A percentile compares a stretch with the other conserved stretches of the same genome.
These are phyloP conservation scores for Kazachstania sp. DNA, from an alignment of 1,139 yeast species.

Conservation along the genomic window DNA sequence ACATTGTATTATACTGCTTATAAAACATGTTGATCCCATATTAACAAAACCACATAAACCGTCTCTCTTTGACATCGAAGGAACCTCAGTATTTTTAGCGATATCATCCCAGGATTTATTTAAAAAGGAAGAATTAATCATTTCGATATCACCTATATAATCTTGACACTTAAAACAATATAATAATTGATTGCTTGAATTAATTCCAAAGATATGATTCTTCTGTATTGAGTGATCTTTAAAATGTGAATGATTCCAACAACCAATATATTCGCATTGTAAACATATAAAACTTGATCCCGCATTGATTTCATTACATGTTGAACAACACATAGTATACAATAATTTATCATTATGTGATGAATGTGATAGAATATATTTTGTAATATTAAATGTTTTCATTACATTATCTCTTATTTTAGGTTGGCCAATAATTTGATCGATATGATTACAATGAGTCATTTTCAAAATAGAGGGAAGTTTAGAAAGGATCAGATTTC, in stretches of 20 bases:
- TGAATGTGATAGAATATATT: conserved; percentile 20
- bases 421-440: conserved; percentile 22
- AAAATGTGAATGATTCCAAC: conserved; percentile 53
- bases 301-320: conserved; percentile 32
- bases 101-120: conserved; percentile 27
- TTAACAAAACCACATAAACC: conserved; percentile 85
- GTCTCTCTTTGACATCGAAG: conserved; percentile 52
- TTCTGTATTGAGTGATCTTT: conserved; percentile 49
- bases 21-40: conserved; percentile 94
- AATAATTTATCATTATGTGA: conserved; percentile 15
- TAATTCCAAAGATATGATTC: conserved; percentile 64
- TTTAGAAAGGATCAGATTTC: too few relatives aligned
- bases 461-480: too few relatives aligned
- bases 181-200: conserved; percentile 41
- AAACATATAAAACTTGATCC: conserved; percentile 60
- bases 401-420: conserved; percentile 23
- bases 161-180: conserved; percentile 74
- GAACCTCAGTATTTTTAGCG: conserved; percentile 36
- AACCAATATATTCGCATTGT: conserved; percentile 79
- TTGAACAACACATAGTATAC: conserved; percentile 22
- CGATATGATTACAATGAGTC: conserved; percentile 24
- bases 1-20: conserved; percentile 83
- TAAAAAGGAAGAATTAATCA: conserved; percentile 16
- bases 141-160: conserved; percentile 47
- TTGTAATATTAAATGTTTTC: conserved; percentile 24